Conservation (phyloP, 2,329 filamentous ascomycete species). For the Colletotrichum karsti region DNA sequence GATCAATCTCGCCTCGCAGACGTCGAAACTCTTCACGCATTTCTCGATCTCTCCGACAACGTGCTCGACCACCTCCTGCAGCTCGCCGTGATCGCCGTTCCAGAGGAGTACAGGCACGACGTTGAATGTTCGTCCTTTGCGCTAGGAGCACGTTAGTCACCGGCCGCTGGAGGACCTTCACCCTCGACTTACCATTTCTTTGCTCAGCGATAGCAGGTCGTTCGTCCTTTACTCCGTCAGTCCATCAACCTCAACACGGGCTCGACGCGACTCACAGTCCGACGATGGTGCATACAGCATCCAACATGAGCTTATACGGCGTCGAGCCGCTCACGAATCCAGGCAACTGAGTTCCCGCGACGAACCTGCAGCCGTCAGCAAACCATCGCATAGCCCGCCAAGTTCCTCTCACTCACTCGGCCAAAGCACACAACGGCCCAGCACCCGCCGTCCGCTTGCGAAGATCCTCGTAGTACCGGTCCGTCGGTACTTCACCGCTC, state of each 20-base stretch:
- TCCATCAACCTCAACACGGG: background rate
- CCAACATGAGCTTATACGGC: conserved; percentile 9
- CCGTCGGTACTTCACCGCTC: conserved; percentile 14
- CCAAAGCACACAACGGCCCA: conserved; percentile 19
- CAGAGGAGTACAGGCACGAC: conserved; percentile 18
- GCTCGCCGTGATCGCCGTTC: background rate
- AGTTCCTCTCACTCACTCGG: conserved; percentile 16
- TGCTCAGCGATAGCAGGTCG: conserved; percentile 22
- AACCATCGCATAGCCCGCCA: too few species aligned
- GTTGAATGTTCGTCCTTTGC: conserved; percentile 10
- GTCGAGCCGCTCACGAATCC: background rate
- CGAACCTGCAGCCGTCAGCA: conserved; percentile 20
- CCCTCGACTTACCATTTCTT: conserved; percentile 14
- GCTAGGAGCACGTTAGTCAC: conserved; percentile 1
- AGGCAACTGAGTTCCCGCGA: conserved; percentile 4
- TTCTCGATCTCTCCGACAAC: conserved; percentile 19
- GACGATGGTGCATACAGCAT: conserved; percentile 19
- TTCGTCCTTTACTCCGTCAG: conserved; percentile 21
- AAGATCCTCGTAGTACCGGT: conserved; percentile 8
- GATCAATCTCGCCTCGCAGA: conserved; percentile 15
- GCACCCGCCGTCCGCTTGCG: conserved; percentile 21
- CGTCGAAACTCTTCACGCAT: conserved; percentile 15
- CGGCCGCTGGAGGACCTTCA: too few species aligned
- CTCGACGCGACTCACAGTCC: conserved; percentile 8
- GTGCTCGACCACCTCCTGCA: conserved; percentile 2